Conservation (phyloP, 306 rosid genomes). For the Quercus agrifolia region DNA sequence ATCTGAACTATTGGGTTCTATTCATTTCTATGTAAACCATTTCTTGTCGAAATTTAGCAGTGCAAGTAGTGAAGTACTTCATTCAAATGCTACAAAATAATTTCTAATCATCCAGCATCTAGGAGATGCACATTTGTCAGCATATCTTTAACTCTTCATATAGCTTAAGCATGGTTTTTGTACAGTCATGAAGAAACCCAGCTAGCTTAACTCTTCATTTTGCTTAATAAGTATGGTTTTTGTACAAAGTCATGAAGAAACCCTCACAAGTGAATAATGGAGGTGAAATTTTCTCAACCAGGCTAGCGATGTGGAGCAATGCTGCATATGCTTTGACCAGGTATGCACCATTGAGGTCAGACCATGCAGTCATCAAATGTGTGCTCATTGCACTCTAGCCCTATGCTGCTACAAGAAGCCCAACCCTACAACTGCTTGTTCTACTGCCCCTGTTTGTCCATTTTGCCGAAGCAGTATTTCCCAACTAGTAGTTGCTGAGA, state of each 20-base stretch:
- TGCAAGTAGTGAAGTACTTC: neutral
- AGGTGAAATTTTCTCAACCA: conserved; percentile 27
- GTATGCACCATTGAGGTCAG: conserved; percentile 77
- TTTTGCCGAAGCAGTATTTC: conserved; percentile 72
- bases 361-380: conserved; percentile 94
- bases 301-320: conserved; percentile 65
- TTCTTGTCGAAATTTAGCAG: neutral
- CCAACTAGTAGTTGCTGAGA: conserved; percentile 60
- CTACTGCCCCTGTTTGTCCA: conserved; percentile 67
- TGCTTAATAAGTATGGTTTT: neutral
- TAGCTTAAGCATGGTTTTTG: neutral
- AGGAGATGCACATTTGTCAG: neutral
- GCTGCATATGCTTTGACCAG: conserved; percentile 93
- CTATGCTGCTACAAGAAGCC: conserved; percentile 92
- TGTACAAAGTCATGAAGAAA: neutral
- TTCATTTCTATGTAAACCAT: neutral
- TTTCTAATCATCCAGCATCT: neutral
- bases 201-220: neutral
- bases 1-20: neutral
- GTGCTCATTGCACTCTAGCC: conserved; percentile 82
- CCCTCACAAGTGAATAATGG: neutral
- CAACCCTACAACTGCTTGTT: conserved; percentile 37
- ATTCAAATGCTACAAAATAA: neutral
- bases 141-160: neutral
- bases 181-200: neutral